phyloP scores from a whole-genome alignment of 2,329 filamentous ascomycete genomes.

The Leptographium lundbergii region DNA sequence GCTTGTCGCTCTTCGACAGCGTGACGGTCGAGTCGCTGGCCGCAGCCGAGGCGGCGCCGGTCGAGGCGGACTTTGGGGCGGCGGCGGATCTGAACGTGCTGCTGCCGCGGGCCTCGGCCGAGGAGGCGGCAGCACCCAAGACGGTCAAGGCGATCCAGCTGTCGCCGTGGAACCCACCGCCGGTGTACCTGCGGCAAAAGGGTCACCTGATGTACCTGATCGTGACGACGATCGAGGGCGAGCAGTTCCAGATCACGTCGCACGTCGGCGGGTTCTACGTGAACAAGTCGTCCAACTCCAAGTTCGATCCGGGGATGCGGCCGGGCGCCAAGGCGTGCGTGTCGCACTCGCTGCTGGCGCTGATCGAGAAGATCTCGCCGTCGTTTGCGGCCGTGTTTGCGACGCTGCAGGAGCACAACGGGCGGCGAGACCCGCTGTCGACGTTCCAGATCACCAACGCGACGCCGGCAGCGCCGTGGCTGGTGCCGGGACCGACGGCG shows the following conservation, averaged over 20 bases:
- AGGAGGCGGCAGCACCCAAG: constrained; percentile 52
- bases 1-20: constrained; percentile 75
- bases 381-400: constrained; percentile 70
- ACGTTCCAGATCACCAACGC: constrained; percentile 95
- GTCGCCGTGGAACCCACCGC: constrained; percentile 93
- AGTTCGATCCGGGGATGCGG: constrained; percentile 83
- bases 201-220: constrained; percentile 88
- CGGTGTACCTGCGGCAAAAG: constrained; percentile 78
- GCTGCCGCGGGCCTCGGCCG: constrained; percentile 50
- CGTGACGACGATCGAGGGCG: constrained; percentile 83
- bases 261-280: constrained; percentile 94
- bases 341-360: constrained; percentile 73
- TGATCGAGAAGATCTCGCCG: constrained; percentile 68
- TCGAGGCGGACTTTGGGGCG: constrained; percentile 65
- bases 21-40: constrained; percentile 38
- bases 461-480: constrained; percentile 84
- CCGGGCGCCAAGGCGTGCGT: constrained; percentile 63
- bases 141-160: constrained; percentile 81
- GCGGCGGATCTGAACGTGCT: constrained; percentile 57
- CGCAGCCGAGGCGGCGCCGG: constrained; percentile 23
- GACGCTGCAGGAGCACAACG: constrained; percentile 72
- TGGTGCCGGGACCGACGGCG: constrained; percentile 57
- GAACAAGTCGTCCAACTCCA: constrained; percentile 89
- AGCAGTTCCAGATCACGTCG: constrained; percentile 86
- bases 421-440: constrained; percentile 72